Base-by-base conservation (phyloP, 2,329 filamentous ascomycete genomes). In the Trichoderma sp. region DNA sequence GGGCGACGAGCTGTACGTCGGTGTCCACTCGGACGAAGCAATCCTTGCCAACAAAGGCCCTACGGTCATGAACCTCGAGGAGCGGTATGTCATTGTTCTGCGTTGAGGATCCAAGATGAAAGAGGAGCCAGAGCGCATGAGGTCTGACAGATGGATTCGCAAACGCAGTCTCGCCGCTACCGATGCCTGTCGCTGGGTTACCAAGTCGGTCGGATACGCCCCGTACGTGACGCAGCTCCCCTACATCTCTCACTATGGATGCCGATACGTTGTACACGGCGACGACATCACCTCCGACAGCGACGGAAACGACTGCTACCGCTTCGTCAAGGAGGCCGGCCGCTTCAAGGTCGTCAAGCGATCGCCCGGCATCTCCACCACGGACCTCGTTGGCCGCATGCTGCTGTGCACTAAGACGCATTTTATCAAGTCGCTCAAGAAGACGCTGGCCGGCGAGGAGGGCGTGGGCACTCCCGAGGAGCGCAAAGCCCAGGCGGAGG, bases 31-130 rank as follows among this genome's bases (percentile, higher is more conserved):
- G 3, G 95, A 99, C 76, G 92, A 97, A 78, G 90, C 91, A 60
- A 99, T 99, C 72, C 83, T 97, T 70, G 91, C 93, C 74, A 97
- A 99, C 82, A 99, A 99, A 80, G 95, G 95, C 7, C 95, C 95
- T 0, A 97, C 94, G 0, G 95, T 99, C 71, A 99, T 99, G 95
- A 94, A 87, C 65, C 82, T 98, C 65, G 84, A 89, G 70, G 95
- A 99, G 84, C 89, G 94, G 89, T 86, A 79, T 74, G 74, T 68
- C 63, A 24, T 24, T 24, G 12, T n/a, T 3, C 0, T 15, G 26
- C 4, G 9, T 10, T 7, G 24, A 39, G 2, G 0, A 5, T 17
- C 10, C 4, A 21, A 59, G 5, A 5, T 1, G 15, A 15, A 0
- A 21, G 26, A 19, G 7, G 30, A 21, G 21, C 34, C 1, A 41